These are phyloP conservation scores for Stagonosporopsis vannaccii DNA, from an alignment of 2,329 filamentous ascomycete species.

Conservation along the genomic window DNA sequence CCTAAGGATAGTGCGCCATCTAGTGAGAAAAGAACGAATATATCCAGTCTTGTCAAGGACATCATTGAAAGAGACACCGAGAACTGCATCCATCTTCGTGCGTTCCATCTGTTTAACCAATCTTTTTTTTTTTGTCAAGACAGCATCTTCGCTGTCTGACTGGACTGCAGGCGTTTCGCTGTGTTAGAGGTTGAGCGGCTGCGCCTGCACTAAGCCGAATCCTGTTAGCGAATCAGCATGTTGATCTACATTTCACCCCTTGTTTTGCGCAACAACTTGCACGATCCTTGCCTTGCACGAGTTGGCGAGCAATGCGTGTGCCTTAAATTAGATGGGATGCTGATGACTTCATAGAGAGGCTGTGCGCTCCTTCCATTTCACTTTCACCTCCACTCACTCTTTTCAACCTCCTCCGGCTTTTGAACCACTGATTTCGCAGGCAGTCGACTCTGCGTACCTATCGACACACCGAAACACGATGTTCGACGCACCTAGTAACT, in stretches of 20 bases:
- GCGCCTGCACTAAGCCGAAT: too few species aligned
- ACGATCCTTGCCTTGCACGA: conserved; percentile 16
- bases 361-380: conserved; percentile 28
- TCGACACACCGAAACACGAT: background rate
- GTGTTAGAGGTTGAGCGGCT: conserved; percentile 42
- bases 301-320: conserved; percentile 25
- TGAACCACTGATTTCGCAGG: too few species aligned
- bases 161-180: conserved; percentile 34
- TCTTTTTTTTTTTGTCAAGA: too few species aligned
- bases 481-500: conserved; percentile 41
- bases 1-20: background rate
- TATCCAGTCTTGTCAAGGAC: background rate
- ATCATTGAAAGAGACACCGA: background rate
- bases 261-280: conserved; percentile 23
- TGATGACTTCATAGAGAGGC: conserved; percentile 34
- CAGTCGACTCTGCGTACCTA: background rate
- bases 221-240: conserved; percentile 22
- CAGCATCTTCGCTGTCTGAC: conserved; percentile 12
- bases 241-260: conserved; percentile 21
- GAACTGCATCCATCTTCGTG: background rate
- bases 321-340: conserved; percentile 30
- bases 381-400: conserved; percentile 7
- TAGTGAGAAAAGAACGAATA: background rate
- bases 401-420: conserved; percentile 2
- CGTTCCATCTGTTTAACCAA: background rate